These are phyloP conservation scores for Neltuma alba DNA, from an alignment of 306 rosid genomes.

Conservation along the genomic window DNA sequence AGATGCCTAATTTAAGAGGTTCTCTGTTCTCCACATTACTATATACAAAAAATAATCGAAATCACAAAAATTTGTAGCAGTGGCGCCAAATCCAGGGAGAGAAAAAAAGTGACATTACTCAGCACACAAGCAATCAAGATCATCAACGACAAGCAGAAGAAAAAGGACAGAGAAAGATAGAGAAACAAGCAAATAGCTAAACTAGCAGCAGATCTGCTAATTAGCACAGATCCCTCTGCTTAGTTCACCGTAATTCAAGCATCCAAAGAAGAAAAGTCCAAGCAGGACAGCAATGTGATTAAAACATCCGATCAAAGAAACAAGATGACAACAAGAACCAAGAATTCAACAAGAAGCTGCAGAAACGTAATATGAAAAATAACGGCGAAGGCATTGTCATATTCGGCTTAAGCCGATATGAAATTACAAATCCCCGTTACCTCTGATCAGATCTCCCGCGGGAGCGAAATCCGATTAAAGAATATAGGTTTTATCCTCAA, in stretches of 20 bases:
- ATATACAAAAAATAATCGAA: not conserved
- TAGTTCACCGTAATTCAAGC: not conserved
- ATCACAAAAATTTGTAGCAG: not conserved
- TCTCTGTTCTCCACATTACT: conserved; percentile 12
- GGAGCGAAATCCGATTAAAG: conserved; percentile 23
- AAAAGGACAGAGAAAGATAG: not conserved
- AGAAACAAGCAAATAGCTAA: not conserved
- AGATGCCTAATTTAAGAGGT: conserved; percentile 1
- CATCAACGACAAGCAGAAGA: not conserved
- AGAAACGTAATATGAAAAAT: not conserved
- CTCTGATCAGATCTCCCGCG: conserved; percentile 43
- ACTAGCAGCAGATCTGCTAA: conserved; percentile 42
- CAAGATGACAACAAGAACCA: not conserved
- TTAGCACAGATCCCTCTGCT: not conserved
- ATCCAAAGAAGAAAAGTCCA: not conserved
- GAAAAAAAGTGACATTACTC: conserved; percentile 13
- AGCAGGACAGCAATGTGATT: conserved; percentile 4
- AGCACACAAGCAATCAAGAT: conserved; percentile 16
- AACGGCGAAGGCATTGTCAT: conserved; percentile 28
- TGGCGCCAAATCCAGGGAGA: conserved; percentile 22
- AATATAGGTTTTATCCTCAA: conserved; percentile 39
- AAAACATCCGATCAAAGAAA: conserved; percentile 12
- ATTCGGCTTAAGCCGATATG: conserved; percentile 10
- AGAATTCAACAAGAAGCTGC: not conserved
- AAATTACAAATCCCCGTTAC: not conserved